A percentile compares a stretch with the other conserved stretches of the same genome.
Evolutionary conservation across 163 green algal genomes (phyloP).

Genomic region (Smithsoniella earleae): DNA sequence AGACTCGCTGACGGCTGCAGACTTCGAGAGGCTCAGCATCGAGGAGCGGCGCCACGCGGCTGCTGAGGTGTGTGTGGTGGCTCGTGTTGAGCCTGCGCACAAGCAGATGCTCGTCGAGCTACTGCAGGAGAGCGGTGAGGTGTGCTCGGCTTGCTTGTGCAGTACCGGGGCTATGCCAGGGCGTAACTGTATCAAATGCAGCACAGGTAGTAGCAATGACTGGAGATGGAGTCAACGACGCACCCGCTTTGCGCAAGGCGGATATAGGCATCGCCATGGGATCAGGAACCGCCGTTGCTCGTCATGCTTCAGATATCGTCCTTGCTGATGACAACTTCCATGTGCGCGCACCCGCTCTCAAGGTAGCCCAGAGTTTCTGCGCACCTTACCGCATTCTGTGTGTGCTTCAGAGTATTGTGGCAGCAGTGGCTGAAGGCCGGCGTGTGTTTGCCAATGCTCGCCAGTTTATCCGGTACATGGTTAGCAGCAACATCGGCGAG

Average conservation of each 20-base stretch:
- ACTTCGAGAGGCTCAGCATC: conserved; percentile 70
- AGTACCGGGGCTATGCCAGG: background rate
- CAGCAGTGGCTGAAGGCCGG: conserved; percentile 76
- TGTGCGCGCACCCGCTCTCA: background rate
- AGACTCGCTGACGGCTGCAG: conserved; percentile 51
- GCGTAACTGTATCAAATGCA: background rate
- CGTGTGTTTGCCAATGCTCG: conserved; percentile 96
- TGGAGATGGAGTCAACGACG: conserved; percentile 89
- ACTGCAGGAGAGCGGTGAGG: conserved; percentile 39
- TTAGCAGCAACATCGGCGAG: conserved; percentile 72
- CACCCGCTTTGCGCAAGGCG: conserved; percentile 71
- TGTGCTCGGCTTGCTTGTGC: background rate
- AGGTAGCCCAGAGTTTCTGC: background rate
- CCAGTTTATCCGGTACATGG: conserved; percentile 94
- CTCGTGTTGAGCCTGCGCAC: conserved; percentile 79
- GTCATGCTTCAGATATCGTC: conserved; percentile 75
- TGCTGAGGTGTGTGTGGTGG: conserved; percentile 53
- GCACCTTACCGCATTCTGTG: background rate
- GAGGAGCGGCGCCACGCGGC: conserved; percentile 44
- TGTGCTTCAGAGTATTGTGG: conserved; percentile 56
- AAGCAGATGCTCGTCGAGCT: conserved; percentile 80
- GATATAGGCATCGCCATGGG: conserved; percentile 94
- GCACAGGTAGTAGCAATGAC: conserved; percentile 86
- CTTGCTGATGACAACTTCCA: conserved; percentile 29
- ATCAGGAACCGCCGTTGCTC: conserved; percentile 81